Conservation (phyloP, 345 rosid species). For the Eucalyptus viminalis region DNA sequence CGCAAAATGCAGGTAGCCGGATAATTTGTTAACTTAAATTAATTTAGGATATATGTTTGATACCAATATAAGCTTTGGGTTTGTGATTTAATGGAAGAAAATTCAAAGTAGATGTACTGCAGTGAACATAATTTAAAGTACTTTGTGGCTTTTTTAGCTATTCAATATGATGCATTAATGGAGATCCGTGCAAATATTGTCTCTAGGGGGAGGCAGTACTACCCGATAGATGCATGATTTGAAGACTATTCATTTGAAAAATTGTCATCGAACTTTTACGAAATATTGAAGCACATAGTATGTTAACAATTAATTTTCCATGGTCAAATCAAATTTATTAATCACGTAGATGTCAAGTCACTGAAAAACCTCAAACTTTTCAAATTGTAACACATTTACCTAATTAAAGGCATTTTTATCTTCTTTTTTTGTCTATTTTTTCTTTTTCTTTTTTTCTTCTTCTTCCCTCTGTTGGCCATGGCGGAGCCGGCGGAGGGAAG, state of each 20-base stretch:
- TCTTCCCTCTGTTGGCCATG: no score
- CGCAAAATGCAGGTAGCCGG: no score
- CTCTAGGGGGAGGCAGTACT: neutral
- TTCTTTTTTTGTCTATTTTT: fast-evolving
- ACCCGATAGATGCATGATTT: neutral
- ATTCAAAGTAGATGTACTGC: no score
- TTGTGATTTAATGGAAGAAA: no score
- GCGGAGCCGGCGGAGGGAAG: fast-evolving
- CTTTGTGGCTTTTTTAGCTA: no score
- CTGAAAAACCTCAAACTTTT: fast-evolving
- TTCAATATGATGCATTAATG: neutral
- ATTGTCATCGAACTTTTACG: neutral
- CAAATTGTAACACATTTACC: fast-evolving
- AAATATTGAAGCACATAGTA: neutral
- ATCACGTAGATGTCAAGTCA: neutral
- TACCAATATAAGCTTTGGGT: no score
- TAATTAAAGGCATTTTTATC: fast-evolving
- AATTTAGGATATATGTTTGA: no score
- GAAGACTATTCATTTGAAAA: neutral
- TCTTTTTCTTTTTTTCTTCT: no score
- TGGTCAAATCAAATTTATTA: neutral
- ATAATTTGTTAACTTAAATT: no score
- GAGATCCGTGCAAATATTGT: neutral
- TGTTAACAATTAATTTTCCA: neutral
- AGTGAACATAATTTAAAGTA: no score